Percentiles rank a stretch among this genome's conserved stretches.
These are phyloP conservation scores for Leishmania major DNA, from an alignment of 208 protist genomes.

Conservation along the genomic window DNA sequence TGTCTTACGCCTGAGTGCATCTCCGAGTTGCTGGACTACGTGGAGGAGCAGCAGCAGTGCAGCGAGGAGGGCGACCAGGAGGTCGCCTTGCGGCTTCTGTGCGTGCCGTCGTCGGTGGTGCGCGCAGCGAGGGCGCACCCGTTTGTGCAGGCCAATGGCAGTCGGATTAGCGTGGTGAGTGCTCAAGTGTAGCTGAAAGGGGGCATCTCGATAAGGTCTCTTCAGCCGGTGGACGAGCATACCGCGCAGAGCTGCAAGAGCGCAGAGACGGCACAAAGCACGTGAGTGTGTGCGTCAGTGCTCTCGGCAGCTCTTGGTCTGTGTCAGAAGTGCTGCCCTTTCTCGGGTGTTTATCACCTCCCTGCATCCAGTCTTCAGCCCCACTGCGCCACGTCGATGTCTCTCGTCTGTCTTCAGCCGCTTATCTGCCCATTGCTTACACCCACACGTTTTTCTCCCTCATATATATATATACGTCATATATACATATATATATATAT, in stretches of 20 bases:
- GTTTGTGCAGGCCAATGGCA: conserved; percentile 36
- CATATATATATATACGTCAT: neutral
- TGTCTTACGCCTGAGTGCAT: conserved; percentile 55
- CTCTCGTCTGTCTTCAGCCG: neutral
- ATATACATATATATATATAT: neutral
- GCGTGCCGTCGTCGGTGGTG: conserved; percentile 38
- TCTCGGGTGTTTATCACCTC: neutral
- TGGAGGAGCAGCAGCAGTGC: conserved; percentile 39
- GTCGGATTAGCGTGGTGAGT: conserved; percentile 19
- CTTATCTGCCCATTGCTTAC: neutral
- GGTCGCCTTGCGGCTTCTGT: conserved; percentile 19
- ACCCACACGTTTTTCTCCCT: neutral
- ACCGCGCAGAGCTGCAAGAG: neutral
- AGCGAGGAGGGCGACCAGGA: neutral
- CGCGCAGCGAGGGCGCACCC: conserved; percentile 34
- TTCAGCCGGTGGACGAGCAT: neutral
- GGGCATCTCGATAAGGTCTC: too few species aligned
- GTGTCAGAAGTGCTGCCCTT: neutral
- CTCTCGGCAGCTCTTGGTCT: neutral
- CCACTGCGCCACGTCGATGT: neutral
- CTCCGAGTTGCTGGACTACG: conserved; percentile 54
- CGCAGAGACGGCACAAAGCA: neutral
- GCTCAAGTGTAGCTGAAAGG: neutral
- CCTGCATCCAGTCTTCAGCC: neutral
- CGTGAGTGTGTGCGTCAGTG: neutral